Base-by-base conservation (phyloP, 1,284 basidiomycete species). In the Cutaneotrichosporon cyanovorans region DNA sequence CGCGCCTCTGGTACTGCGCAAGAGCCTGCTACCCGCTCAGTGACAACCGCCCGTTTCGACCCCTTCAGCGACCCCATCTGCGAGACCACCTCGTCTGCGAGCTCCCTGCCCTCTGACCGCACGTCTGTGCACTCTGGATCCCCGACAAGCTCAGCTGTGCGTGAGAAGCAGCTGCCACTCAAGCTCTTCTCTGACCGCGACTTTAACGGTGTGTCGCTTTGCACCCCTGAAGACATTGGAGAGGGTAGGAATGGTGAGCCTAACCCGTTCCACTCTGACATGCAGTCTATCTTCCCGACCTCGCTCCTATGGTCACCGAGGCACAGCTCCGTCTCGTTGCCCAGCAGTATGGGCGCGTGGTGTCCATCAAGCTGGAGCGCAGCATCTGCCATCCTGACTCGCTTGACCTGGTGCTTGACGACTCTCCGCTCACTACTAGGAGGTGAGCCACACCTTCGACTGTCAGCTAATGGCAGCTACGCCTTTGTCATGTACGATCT, bases 221-320 rank as follows among this genome's bases (percentile, higher is more conserved):
- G 25, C 25, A 28, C 25, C 8, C 23, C 28, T 2, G 37, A 39
- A 4, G 50, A 46, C 19, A 33, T 54, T 14, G 53, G 52, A 3
- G 51, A 58, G 45, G 56, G 59, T 23, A 51, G 60, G 18, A 66
- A 64, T 31, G 61, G 63, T 64, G 20, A 42, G 61, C 49, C 9
- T 12, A 28, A 11, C 12, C 5, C 30, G 4, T n/a, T 21, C 25
- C 5, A 2, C 0, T n/a, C 44, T 40, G 4, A 46, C 40, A 5
- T 12, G 16, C 6, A 66, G 64, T 66, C 11, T 65, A 61, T 42
- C 53, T 66, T 12, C 54, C 59, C 21, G 51, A 53, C 28, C 48
- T 64, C 20, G 34, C 38, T 14, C 12, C 44, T 2, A 23, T 23
- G 3, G 37, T 58, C 12, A 58, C 46, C 15, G 53, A 62, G 37